Evolutionary conservation across 2,329 filamentous ascomycete genomes (phyloP).

Genomic region (Hymenoscyphus occultus): DNA sequence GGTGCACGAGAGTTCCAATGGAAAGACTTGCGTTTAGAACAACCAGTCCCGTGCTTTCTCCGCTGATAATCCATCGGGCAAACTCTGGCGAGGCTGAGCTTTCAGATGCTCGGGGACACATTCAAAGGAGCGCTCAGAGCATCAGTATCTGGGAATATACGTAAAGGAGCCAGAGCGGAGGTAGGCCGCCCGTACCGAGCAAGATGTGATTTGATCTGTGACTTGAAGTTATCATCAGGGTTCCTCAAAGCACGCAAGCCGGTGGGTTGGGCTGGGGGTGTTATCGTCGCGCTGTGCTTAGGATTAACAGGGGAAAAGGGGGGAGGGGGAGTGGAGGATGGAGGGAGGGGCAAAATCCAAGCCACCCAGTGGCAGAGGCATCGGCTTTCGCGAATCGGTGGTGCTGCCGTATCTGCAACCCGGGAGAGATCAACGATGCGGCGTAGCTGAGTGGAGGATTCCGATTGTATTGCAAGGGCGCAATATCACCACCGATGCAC

Average conservation of each 20-base stretch:
- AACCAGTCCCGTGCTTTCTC: background rate
- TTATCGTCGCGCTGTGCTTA: background rate
- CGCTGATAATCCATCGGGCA: background rate
- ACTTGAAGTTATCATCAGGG: background rate
- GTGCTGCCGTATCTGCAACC: background rate
- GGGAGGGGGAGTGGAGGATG: no score
- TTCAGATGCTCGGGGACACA: background rate
- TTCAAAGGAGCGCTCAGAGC: background rate
- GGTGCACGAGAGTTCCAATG: background rate
- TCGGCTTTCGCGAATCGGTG: background rate
- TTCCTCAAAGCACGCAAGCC: background rate
- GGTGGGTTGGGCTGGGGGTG: background rate
- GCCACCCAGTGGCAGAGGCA: background rate
- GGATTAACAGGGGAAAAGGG: no score
- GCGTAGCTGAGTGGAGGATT: background rate
- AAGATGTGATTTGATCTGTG: background rate
- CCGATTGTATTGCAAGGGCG: background rate
- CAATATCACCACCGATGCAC: background rate
- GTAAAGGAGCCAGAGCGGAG: background rate
- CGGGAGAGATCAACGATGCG: background rate
- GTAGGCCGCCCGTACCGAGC: background rate
- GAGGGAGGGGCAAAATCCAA: background rate
- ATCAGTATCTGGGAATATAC: background rate
- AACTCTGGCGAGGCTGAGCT: background rate
- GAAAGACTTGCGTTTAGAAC: background rate